Evolutionary conservation across 371 early-diverging fungal species (phyloP).

Genomic region (Mucor piriformis): DNA sequence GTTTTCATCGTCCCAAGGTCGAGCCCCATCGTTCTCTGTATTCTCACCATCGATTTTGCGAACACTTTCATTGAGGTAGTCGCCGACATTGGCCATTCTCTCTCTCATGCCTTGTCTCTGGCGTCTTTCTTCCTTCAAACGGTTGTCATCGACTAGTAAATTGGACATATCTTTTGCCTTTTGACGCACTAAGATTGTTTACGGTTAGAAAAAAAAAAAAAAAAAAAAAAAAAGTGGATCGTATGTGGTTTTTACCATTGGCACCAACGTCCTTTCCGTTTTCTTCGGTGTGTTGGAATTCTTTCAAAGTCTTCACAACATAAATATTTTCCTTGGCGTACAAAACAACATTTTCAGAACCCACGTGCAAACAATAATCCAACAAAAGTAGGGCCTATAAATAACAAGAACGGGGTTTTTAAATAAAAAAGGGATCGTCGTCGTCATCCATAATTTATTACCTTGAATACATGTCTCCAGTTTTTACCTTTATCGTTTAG

Average conservation of each 20-base stretch:
- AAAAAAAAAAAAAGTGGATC: background rate
- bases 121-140: constrained; percentile 68
- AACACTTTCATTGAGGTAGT: constrained; percentile 74
- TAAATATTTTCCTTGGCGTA: constrained; percentile 88
- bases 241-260: constrained; percentile 65
- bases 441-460: constrained; percentile 35
- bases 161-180: constrained; percentile 89
- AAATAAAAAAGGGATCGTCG: background rate
- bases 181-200: constrained; percentile 67
- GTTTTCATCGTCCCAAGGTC: constrained; percentile 32
- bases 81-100: constrained; percentile 42
- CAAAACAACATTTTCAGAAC: constrained; percentile 83
- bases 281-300: constrained; percentile 94
- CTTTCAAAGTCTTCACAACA: constrained; percentile 90
- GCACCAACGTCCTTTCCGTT: constrained; percentile 87
- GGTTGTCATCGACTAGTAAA: constrained; percentile 76
- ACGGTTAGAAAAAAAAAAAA: too few species aligned
- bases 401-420: background rate
- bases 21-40: constrained; percentile 1
- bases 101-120: constrained; percentile 44
- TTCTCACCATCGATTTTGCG: constrained; percentile 23
- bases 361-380: constrained; percentile 75
- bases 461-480: constrained; percentile 98
- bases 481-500: constrained; percentile 95
- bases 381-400: constrained; percentile 54